These are phyloP conservation scores for Botrytis porri DNA, from an alignment of 2,329 filamentous ascomycete genomes.

Conservation along the genomic window DNA sequence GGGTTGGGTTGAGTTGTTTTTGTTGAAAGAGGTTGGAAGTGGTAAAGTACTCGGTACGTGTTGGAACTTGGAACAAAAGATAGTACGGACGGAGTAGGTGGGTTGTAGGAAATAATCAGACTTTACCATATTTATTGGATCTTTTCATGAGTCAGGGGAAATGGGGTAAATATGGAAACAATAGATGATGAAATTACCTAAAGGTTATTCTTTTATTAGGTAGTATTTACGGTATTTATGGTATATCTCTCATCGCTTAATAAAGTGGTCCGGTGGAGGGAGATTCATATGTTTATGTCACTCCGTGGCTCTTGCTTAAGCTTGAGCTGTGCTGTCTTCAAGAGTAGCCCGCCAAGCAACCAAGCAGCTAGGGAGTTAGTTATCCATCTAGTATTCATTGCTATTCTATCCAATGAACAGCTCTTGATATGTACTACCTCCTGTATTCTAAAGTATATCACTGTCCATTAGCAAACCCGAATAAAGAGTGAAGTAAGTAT, in stretches of 20 bases:
- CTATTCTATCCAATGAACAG: not conserved
- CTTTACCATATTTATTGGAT: not conserved
- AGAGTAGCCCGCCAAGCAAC: not conserved
- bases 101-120: not conserved
- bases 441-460: not conserved
- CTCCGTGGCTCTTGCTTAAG: conserved; percentile 8
- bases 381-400: not conserved
- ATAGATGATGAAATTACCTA: conserved; percentile 1
- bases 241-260: conserved; percentile 1
- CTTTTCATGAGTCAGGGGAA: not conserved
- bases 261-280: conserved; percentile 2
- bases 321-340: not conserved
- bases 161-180: not conserved
- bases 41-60: not conserved
- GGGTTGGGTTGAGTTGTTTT: not conserved
- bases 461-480: not conserved
- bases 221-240: not conserved
- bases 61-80: not conserved
- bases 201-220: not conserved
- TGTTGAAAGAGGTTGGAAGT: not conserved
- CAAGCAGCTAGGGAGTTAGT: not conserved
- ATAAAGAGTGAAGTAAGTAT: not conserved
- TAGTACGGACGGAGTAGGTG: not conserved
- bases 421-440: not conserved
- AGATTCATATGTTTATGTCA: not conserved